A percentile compares a stretch with the other conserved stretches of the same genome.
phyloP scores from a whole-genome alignment of 371 early-diverging fungal species.

The Fennellomyces sp. region DNA sequence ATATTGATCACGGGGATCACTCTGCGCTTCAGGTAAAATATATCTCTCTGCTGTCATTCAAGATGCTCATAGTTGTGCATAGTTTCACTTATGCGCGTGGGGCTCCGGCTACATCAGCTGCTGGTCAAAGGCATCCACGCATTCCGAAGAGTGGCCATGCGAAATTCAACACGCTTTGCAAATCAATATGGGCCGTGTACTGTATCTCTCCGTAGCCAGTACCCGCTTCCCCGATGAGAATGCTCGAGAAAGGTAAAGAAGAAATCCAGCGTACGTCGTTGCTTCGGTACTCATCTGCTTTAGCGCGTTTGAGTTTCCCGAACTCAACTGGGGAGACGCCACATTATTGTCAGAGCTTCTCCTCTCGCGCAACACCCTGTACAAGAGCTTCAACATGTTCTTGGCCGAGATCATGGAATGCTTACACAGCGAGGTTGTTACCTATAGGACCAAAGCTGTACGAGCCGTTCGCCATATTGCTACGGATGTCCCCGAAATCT shows the following conservation, averaged over 20 bases:
- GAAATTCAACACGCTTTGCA: not conserved
- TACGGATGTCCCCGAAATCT: constrained; percentile 61
- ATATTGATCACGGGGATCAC: not conserved
- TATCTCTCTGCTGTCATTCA: not conserved
- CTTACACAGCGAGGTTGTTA: constrained; percentile 68
- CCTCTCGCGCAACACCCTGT: constrained; percentile 61
- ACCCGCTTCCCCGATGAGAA: not conserved
- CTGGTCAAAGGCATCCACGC: not conserved
- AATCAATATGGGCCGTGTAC: not conserved
- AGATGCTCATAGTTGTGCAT: not conserved
- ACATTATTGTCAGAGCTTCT: constrained; percentile 47
- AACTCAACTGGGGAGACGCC: constrained; percentile 29
- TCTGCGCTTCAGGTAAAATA: constrained; percentile 12
- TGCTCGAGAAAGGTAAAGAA: not conserved
- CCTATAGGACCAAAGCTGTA: constrained; percentile 76
- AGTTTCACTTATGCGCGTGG: constrained; percentile 33
- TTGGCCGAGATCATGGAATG: constrained; percentile 64
- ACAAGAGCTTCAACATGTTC: constrained; percentile 69
- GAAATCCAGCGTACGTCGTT: not conserved
- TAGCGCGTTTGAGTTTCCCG: constrained; percentile 24
- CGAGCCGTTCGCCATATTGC: constrained; percentile 77
- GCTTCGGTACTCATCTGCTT: no score
- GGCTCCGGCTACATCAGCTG: constrained; percentile 5
- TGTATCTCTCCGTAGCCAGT: not conserved
- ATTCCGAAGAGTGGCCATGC: not conserved